phyloP scores from a whole-genome alignment of 768 basidiomycete genomes.

The Pleurotus eryngii region DNA sequence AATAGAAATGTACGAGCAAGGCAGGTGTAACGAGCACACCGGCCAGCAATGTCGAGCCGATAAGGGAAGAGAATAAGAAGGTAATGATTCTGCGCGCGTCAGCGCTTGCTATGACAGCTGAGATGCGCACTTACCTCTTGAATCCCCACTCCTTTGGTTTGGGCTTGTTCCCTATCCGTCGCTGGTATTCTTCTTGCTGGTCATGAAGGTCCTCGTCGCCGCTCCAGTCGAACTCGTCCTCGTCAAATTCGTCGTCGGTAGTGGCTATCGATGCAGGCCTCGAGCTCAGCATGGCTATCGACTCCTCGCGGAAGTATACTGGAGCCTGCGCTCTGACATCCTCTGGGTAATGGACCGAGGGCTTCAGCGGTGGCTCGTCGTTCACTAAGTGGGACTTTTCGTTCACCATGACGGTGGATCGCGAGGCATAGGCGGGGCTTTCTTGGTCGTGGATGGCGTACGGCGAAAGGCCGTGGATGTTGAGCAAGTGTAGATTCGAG shows the following conservation, averaged over 20 bases:
- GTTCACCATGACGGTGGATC: slow-evolving; percentile 14
- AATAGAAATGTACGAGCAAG: slow-evolving; percentile 64
- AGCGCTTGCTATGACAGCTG: not conserved
- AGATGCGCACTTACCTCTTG: slow-evolving; percentile 40
- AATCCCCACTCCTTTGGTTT: slow-evolving; percentile 47
- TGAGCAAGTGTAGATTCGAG: slow-evolving; percentile 24
- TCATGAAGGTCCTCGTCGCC: slow-evolving; percentile 74
- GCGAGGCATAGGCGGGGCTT: slow-evolving; percentile 25
- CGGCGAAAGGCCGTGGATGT: not conserved
- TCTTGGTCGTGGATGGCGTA: slow-evolving; percentile 10
- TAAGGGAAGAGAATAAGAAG: slow-evolving; percentile 65
- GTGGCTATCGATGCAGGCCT: slow-evolving; percentile 42
- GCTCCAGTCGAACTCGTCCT: slow-evolving; percentile 72
- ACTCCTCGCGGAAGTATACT: slow-evolving; percentile 26
- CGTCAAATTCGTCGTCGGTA: slow-evolving; percentile 55
- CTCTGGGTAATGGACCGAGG: slow-evolving; percentile 54
- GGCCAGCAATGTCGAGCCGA: slow-evolving; percentile 69
- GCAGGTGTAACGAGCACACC: slow-evolving; percentile 58
- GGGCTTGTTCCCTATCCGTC: slow-evolving; percentile 50
- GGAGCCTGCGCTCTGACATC: slow-evolving; percentile 29
- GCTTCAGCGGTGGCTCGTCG: slow-evolving; percentile 25
- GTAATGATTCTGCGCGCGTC: slow-evolving; percentile 46
- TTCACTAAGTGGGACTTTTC: slow-evolving; percentile 19
- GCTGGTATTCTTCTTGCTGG: slow-evolving; percentile 62
- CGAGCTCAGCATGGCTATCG: slow-evolving; percentile 23